phyloP scores from a whole-genome alignment of 352 stramenopile genomes.

The Chrysophaeum taylorii region DNA sequence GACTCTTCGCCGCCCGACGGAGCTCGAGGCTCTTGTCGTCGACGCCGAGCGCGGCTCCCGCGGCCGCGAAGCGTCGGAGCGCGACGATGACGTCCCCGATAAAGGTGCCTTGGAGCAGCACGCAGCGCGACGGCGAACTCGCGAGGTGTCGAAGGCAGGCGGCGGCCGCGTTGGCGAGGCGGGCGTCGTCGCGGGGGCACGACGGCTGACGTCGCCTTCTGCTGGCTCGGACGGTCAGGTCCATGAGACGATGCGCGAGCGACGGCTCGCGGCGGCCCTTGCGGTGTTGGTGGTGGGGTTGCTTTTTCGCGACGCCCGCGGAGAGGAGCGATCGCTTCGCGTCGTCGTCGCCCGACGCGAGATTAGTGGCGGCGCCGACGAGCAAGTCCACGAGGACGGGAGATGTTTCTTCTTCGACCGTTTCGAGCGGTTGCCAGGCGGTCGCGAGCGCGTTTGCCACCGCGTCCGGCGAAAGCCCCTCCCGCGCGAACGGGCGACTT shows the following conservation, averaged over 20 bases:
- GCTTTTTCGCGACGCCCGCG: neutral
- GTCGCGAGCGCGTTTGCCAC: no score
- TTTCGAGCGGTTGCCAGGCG: no score
- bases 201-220: no score
- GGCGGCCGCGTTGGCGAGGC: neutral
- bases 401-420: no score
- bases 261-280: neutral
- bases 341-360: neutral
- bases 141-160: neutral
- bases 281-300: neutral
- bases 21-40: neutral
- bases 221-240: neutral
- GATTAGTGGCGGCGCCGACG: neutral
- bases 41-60: neutral
- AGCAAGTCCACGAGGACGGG: neutral
- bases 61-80: neutral
- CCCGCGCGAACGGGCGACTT: no score
- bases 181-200: neutral
- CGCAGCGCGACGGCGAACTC: neutral
- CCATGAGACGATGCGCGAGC: neutral
- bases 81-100: neutral
- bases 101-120: constrained; percentile 4
- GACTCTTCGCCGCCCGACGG: neutral
- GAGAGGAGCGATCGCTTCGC: neutral
- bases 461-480: no score